Conservation (phyloP, 257 asterid species). For the Solanum pinnatisectum region DNA sequence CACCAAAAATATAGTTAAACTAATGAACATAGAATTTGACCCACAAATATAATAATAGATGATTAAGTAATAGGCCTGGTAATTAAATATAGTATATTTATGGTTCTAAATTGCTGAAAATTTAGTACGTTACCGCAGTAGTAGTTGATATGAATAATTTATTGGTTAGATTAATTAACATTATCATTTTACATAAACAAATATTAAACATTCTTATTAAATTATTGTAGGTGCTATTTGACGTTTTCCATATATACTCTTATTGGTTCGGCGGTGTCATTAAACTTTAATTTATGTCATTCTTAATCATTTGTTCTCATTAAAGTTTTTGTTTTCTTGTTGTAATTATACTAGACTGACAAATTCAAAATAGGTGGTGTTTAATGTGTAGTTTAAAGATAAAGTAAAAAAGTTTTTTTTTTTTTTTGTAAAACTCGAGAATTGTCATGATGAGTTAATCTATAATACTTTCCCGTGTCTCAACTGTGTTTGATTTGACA, state of each 20-base stretch:
- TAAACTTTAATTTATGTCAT: background rate
- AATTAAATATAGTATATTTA: constrained; percentile 10
- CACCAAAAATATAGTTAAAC: background rate
- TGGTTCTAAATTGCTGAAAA: constrained; percentile 23
- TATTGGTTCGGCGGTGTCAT: background rate
- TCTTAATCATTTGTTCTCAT: background rate
- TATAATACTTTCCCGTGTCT: background rate
- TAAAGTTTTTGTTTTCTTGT: background rate
- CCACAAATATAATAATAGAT: background rate
- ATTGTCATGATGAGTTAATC: background rate
- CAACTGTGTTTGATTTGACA: background rate
- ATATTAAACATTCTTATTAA: background rate
- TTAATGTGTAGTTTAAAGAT: background rate
- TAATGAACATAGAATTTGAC: constrained; percentile 8
- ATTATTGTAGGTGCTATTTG: background rate
- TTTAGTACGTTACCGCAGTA: constrained; percentile 21
- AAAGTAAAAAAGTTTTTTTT: background rate
- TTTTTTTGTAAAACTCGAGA: background rate
- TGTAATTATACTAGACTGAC: background rate
- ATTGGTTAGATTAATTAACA: background rate
- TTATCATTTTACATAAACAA: constrained; percentile 4
- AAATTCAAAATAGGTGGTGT: background rate
- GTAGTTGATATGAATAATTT: constrained; percentile 11
- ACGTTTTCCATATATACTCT: background rate
- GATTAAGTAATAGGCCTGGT: background rate